Evolutionary conservation across 2,329 filamentous ascomycete genomes (phyloP).

Genomic region (Dactylonectria estremocensis): DNA sequence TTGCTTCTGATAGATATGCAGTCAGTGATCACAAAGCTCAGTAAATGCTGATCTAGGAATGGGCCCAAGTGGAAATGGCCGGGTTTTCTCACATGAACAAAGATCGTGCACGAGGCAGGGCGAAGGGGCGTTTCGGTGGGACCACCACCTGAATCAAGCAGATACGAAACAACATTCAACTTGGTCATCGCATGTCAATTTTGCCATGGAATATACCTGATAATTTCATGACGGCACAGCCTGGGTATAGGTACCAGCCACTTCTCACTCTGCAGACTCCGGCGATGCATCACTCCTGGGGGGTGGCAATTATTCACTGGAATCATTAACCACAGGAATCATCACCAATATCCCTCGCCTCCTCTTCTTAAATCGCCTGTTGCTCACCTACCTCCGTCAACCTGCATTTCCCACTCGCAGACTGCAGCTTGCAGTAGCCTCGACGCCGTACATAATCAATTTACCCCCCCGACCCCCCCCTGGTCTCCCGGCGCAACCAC

Average conservation of each 20-base stretch:
- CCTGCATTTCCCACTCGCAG: slow-evolving; percentile 1
- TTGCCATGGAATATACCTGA: neutral
- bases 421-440: neutral
- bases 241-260: neutral
- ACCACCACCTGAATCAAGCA: neutral
- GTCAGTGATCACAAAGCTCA: neutral
- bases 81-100: neutral
- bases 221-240: neutral
- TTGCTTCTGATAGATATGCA: no score
- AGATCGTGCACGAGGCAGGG: neutral
- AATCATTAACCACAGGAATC: neutral
- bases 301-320: neutral
- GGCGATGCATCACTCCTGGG: neutral
- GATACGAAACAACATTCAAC: neutral
- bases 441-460: neutral
- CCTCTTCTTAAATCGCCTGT: neutral
- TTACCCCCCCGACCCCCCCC: neutral
- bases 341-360: neutral
- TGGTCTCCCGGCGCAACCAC: neutral
- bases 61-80: neutral
- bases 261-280: neutral
- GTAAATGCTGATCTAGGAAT: neutral
- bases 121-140: neutral
- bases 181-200: neutral
- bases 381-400: neutral